Evolutionary conservation across 2,329 filamentous ascomycete species (phyloP).

Genomic region (Calonectria honghensis): DNA sequence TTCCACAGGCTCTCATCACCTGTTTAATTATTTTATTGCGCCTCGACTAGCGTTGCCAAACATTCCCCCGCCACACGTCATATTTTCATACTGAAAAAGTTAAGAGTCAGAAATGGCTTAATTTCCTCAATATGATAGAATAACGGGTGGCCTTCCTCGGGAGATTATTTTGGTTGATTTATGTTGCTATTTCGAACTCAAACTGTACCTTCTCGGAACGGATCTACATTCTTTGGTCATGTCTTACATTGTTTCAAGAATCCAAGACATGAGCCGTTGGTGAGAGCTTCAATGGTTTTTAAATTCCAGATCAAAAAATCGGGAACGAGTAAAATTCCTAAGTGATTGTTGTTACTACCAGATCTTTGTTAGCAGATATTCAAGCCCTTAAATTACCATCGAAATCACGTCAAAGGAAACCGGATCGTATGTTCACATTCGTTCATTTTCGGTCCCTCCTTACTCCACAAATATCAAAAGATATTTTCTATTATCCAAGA

Average conservation of each 20-base stretch:
- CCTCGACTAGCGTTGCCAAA: background rate
- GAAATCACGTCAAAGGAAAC: background rate
- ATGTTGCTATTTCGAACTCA: background rate
- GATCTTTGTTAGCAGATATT: too few species aligned
- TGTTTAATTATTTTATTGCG: background rate
- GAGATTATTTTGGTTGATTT: background rate
- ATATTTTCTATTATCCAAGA: background rate
- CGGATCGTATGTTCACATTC: too few species aligned
- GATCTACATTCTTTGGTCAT: conserved; percentile 3
- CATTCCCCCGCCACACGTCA: background rate
- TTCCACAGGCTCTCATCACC: background rate
- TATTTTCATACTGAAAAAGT: background rate
- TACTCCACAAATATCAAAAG: background rate
- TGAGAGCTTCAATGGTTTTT: background rate
- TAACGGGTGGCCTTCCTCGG: background rate
- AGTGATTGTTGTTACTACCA: background rate
- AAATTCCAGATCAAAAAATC: background rate
- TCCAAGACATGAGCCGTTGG: background rate
- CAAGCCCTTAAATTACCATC: background rate
- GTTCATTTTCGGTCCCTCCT: background rate
- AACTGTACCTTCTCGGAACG: background rate
- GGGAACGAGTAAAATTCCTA: conserved; percentile 7
- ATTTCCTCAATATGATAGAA: background rate
- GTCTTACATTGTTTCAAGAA: background rate
- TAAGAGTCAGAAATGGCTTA: background rate